Percentiles rank a stretch among this genome's conserved stretches.
Conservation (phyloP, 805 yeast genomes). For the Metschnikowia lachancei region DNA sequence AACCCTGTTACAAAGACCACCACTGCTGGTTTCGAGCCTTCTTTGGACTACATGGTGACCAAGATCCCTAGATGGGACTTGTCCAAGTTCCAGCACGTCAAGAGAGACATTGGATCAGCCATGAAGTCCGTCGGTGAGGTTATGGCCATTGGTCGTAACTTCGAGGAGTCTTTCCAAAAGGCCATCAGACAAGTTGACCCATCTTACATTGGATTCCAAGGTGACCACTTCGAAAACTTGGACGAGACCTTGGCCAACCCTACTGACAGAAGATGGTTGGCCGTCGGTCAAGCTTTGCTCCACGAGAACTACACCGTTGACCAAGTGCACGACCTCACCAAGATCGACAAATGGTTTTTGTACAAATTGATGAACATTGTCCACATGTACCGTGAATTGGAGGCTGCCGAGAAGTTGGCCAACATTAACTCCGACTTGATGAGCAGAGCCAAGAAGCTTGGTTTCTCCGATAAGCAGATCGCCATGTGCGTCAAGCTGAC, state of each 20-base stretch:
- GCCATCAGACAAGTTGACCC: conserved; percentile 97
- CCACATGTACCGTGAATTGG: conserved; percentile 78
- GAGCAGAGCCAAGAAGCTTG: conserved; percentile 82
- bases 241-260: conserved; percentile 80
- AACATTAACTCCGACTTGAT: conserved; percentile 67
- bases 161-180: conserved; percentile 96
- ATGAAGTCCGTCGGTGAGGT: conserved; percentile 99
- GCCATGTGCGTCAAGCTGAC: conserved; percentile 67
- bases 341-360: conserved; percentile 95
- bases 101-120: conserved; percentile 85
- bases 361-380: conserved; percentile 91
- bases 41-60: conserved; percentile 92
- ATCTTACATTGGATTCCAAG: conserved; percentile 86
- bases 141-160: conserved; percentile 95
- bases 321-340: conserved; percentile 83
- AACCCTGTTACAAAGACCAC: conserved; percentile 93
- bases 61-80: conserved; percentile 99
- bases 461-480: conserved; percentile 94
- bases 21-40: conserved; percentile 96
- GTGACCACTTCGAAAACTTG: conserved; percentile 70
- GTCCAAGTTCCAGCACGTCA: conserved; percentile 92
- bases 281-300: conserved; percentile 94
- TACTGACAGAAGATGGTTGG: conserved; percentile 95
- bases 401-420: conserved; percentile 52
- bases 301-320: conserved; percentile 92